Percentiles rank a stretch among this genome's conserved stretches.
These are phyloP conservation scores for Lentinus brumalis DNA, from an alignment of 768 basidiomycete genomes.

Conservation along the genomic window DNA sequence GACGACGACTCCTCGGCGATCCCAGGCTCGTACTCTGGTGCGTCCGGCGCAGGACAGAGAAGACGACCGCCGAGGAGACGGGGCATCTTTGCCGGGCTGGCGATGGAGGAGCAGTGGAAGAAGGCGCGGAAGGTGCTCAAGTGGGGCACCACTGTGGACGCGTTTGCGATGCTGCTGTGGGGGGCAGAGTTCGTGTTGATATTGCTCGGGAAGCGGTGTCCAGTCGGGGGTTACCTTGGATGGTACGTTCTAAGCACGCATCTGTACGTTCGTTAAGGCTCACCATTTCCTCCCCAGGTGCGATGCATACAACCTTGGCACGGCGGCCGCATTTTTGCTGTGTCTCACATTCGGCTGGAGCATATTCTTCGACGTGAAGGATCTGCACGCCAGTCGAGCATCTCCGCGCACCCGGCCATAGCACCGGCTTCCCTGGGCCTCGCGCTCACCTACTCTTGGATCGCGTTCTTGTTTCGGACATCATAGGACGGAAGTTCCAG, in stretches of 20 bases:
- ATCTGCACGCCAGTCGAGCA: slow-evolving; percentile 57
- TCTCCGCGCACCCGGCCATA: slow-evolving; percentile 63
- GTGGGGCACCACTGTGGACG: slow-evolving; percentile 54
- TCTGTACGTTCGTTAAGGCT: slow-evolving; percentile 2
- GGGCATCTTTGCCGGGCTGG: slow-evolving; percentile 59
- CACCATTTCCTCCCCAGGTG: slow-evolving; percentile 48
- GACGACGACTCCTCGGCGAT: slow-evolving; percentile 42
- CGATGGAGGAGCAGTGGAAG: slow-evolving; percentile 67
- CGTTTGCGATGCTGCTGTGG: slow-evolving; percentile 52
- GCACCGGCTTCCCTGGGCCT: not conserved
- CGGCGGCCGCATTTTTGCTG: slow-evolving; percentile 62
- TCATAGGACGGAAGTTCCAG: not conserved
- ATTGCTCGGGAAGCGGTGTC: slow-evolving; percentile 62
- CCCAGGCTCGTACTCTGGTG: slow-evolving; percentile 27
- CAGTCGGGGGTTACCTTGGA: slow-evolving; percentile 60
- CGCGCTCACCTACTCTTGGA: not conserved
- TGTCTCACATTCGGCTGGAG: slow-evolving; percentile 56
- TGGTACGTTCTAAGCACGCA: slow-evolving; percentile 46
- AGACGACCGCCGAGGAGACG: slow-evolving; percentile 42
- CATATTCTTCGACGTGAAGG: slow-evolving; percentile 67
- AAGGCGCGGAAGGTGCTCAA: slow-evolving; percentile 53
- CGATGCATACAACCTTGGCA: slow-evolving; percentile 68
- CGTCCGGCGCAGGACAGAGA: slow-evolving; percentile 27
- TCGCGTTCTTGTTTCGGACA: not conserved
- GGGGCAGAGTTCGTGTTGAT: slow-evolving; percentile 61